Percentiles rank a stretch among this genome's conserved stretches.
These are phyloP conservation scores for Vicia villosa DNA, from an alignment of 306 rosid genomes.

Conservation along the genomic window DNA sequence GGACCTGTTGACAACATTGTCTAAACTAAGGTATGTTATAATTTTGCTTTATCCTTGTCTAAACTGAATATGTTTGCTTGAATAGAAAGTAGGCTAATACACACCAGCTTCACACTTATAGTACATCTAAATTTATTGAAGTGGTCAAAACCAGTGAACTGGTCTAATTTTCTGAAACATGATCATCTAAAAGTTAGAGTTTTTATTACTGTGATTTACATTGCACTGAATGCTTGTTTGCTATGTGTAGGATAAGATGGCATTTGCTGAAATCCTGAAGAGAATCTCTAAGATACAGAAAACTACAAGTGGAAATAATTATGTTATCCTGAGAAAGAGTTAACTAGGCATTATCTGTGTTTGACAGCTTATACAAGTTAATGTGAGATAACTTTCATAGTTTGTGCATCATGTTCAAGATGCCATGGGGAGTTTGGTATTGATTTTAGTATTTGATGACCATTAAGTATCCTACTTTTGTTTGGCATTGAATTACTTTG, in stretches of 20 bases:
- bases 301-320: conserved; percentile 58
- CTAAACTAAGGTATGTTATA: not conserved
- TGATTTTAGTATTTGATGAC: not conserved
- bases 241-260: conserved; percentile 76
- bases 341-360: conserved; percentile 28
- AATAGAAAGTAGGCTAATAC: not conserved
- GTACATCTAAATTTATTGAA: no score
- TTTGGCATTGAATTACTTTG: no score
- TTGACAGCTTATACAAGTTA: no score
- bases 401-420: not conserved
- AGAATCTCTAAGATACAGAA: conserved; percentile 83
- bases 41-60: conserved; percentile 26
- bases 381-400: no score
- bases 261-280: conserved; percentile 80
- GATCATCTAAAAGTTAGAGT: no score
- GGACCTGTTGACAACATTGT: conserved; percentile 68
- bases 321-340: conserved; percentile 67
- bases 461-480: conserved; percentile 5
- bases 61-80: conserved; percentile 22
- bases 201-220: not conserved
- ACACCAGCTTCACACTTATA: no score
- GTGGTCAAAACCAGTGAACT: no score
- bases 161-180: no score
- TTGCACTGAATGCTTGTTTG: conserved; percentile 6
- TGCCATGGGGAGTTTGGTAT: conserved; percentile 9